These are phyloP conservation scores for Glycine tomentella DNA, from an alignment of 306 rosid species.

Conservation along the genomic window DNA sequence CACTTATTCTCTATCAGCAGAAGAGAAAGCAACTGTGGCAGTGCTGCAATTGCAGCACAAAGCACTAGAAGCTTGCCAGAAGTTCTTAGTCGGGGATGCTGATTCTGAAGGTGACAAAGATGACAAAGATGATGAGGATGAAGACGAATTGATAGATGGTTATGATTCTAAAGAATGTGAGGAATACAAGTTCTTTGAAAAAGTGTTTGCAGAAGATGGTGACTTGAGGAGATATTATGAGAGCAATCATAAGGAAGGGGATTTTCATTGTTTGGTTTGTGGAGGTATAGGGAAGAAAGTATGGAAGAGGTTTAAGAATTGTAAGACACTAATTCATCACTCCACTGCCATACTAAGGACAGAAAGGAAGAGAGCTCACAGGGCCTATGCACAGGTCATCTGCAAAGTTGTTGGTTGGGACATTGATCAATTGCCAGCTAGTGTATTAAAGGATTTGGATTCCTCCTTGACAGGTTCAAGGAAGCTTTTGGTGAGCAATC, in stretches of 20 bases:
- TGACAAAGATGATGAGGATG: slow-evolving; percentile 43
- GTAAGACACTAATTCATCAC: slow-evolving; percentile 68
- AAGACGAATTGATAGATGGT: slow-evolving; percentile 11
- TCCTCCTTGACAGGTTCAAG: slow-evolving; percentile 40
- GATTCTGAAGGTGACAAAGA: slow-evolving; percentile 52
- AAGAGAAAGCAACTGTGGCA: slow-evolving; percentile 44
- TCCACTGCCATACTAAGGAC: slow-evolving; percentile 54
- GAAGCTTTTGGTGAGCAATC: slow-evolving; percentile 46
- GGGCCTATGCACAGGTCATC: slow-evolving; percentile 67
- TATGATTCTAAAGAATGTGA: slow-evolving; percentile 46
- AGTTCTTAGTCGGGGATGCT: slow-evolving; percentile 50
- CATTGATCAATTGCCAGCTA: slow-evolving; percentile 57
- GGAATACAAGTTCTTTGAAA: slow-evolving; percentile 57
- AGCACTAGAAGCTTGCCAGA: slow-evolving; percentile 59
- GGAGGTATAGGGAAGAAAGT: slow-evolving; percentile 62
- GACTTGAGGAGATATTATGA: slow-evolving; percentile 67
- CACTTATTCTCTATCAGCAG: slow-evolving; percentile 36
- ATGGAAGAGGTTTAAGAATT: slow-evolving; percentile 67
- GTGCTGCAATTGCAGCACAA: slow-evolving; percentile 56
- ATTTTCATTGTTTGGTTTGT: slow-evolving; percentile 78
- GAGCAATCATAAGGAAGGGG: slow-evolving; percentile 58
- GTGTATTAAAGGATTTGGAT: slow-evolving; percentile 58
- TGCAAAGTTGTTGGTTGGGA: slow-evolving; percentile 76
- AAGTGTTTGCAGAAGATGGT: slow-evolving; percentile 56
- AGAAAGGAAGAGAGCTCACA: slow-evolving; percentile 60